Conservation (phyloP, 495 filamentous ascomycete genomes). For the Usnea hakonensis region DNA sequence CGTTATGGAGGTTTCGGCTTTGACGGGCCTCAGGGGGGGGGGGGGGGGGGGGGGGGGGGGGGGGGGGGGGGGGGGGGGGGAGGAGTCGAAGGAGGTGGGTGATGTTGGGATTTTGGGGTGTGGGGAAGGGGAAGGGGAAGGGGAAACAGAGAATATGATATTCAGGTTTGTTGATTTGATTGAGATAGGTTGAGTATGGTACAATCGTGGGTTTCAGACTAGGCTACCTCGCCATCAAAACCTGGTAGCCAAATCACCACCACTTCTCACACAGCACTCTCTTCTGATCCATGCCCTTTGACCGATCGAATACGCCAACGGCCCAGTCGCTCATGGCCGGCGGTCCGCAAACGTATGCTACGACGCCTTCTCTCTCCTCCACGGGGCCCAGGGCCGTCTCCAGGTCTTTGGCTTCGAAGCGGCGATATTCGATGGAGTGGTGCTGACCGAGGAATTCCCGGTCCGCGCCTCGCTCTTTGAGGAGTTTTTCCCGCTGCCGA, state of each 20-base stretch:
- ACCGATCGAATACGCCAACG: slow-evolving; percentile 44
- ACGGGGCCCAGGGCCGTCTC: slow-evolving; percentile 38
- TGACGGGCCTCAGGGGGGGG: too few relatives aligned
- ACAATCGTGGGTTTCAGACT: too few relatives aligned
- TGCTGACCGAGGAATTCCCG: neutral
- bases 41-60: too few relatives aligned
- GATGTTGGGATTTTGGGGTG: neutral
- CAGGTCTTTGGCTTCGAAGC: slow-evolving; percentile 43
- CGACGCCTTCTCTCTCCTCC: slow-evolving; percentile 39
- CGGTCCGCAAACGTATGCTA: slow-evolving; percentile 75
- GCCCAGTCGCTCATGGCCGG: slow-evolving; percentile 74
- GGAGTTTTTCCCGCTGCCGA: neutral
- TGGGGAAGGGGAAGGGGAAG: too few relatives aligned
- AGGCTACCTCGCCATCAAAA: too few relatives aligned
- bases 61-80: neutral
- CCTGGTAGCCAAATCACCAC: slow-evolving; percentile 68
- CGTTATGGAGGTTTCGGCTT: too few relatives aligned
- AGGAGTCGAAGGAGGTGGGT: neutral
- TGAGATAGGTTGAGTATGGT: too few relatives aligned
- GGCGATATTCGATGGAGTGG: neutral
- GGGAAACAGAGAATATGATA: too few relatives aligned
- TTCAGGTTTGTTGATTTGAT: too few relatives aligned
- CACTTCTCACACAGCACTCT: slow-evolving; percentile 77
- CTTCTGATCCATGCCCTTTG: slow-evolving; percentile 46
- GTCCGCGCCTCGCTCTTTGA: too few relatives aligned